Evolutionary conservation across 305 asterid species (phyloP).

Genomic region (Withania somnifera): DNA sequence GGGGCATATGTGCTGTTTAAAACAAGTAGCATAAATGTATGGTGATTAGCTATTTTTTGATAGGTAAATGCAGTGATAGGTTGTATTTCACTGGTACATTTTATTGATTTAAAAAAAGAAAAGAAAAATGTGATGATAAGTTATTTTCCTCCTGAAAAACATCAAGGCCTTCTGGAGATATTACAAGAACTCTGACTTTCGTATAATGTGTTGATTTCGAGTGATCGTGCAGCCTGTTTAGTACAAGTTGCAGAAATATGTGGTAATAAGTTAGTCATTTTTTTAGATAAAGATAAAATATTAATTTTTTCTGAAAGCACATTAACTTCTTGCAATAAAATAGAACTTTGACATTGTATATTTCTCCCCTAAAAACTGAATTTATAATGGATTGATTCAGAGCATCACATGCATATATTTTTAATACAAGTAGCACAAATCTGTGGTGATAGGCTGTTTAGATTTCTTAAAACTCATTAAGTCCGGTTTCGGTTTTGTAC

Average conservation of each 20-base stretch:
- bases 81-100: too few relatives aligned
- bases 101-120: too few relatives aligned
- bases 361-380: background rate
- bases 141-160: background rate
- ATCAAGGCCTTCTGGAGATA: background rate
- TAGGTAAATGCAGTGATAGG: background rate
- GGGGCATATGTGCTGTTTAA: background rate
- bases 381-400: background rate
- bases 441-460: background rate
- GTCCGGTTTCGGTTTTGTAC: background rate
- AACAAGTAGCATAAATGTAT: background rate
- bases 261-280: background rate
- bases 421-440: background rate
- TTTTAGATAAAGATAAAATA: too few relatives aligned
- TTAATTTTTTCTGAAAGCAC: background rate
- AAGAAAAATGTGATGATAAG: background rate
- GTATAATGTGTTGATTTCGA: background rate
- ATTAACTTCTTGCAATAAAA: too few relatives aligned
- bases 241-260: background rate
- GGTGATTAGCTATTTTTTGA: background rate
- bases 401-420: too few relatives aligned
- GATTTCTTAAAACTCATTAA: background rate
- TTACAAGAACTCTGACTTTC: background rate
- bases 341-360: background rate
- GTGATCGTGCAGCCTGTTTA: background rate